Conservation (phyloP, 2,329 filamentous ascomycete genomes). For the Myotisia sp. region DNA sequence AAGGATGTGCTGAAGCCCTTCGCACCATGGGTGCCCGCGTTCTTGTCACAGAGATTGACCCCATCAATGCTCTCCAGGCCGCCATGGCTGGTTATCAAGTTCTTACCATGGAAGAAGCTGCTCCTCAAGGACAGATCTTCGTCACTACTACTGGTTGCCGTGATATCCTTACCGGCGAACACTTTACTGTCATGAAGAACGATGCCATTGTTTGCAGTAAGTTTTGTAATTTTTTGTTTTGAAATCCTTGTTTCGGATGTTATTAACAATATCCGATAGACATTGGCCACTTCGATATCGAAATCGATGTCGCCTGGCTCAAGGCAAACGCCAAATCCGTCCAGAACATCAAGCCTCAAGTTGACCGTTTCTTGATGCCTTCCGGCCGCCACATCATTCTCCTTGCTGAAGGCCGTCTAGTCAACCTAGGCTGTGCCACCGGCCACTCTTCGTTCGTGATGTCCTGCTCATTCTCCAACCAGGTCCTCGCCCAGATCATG, state of each 20-base stretch:
- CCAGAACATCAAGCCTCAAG: slow-evolving; percentile 99
- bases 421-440: slow-evolving; percentile 98
- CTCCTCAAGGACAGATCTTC: slow-evolving; percentile 82
- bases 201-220: slow-evolving; percentile 96
- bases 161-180: slow-evolving; percentile 81
- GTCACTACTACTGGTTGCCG: slow-evolving; percentile 98
- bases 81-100: slow-evolving; percentile 96
- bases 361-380: slow-evolving; percentile 92
- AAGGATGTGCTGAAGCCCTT: slow-evolving; percentile 93
- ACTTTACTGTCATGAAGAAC: slow-evolving; percentile 93
- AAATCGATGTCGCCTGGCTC: slow-evolving; percentile 99
- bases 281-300: slow-evolving; percentile 99
- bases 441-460: slow-evolving; percentile 99
- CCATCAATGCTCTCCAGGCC: slow-evolving; percentile 98
- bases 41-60: slow-evolving; percentile 91
- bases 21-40: slow-evolving; percentile 95
- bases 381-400: slow-evolving; percentile 96
- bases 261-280: slow-evolving; percentile 34
- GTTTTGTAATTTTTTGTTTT: slow-evolving; percentile 20
- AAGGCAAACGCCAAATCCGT: slow-evolving; percentile 90
- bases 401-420: slow-evolving; percentile 92
- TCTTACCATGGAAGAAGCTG: slow-evolving; percentile 94
- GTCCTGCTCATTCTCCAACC: slow-evolving; percentile 99
- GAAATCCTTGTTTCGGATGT: not conserved
- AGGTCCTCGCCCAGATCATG: slow-evolving; percentile 98